Conservation (phyloP, 2,329 filamentous ascomycete genomes). For the Chaetomium globosum region DNA sequence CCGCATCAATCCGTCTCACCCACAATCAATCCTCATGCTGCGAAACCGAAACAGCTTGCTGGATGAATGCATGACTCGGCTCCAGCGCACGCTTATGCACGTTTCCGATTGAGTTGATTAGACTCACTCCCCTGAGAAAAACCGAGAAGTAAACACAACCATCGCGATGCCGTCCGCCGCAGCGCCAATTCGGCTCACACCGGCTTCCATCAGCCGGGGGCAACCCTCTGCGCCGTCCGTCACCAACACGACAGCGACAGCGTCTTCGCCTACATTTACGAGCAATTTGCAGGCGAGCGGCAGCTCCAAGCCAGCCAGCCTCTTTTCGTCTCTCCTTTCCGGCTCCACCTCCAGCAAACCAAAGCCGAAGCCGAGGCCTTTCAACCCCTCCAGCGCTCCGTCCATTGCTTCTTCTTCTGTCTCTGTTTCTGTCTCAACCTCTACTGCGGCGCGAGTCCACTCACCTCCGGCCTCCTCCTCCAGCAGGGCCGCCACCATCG, state of each 20-base stretch:
- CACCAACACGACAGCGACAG: slow-evolving; percentile 28
- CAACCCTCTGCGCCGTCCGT: slow-evolving; percentile 28
- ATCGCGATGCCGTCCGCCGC: slow-evolving; percentile 16
- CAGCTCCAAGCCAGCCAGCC: not conserved
- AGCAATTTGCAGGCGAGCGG: not conserved
- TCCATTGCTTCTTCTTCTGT: slow-evolving; percentile 16
- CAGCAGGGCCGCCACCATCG: not conserved
- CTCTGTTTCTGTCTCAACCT: slow-evolving; percentile 17
- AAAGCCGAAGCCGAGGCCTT: not conserved
- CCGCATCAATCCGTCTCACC: slow-evolving; percentile 9
- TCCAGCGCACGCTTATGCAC: slow-evolving; percentile 8
- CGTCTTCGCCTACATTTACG: not conserved
- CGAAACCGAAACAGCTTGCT: slow-evolving; percentile 1
- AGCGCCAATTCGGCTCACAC: slow-evolving; percentile 14
- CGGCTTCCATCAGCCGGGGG: slow-evolving; percentile 13
- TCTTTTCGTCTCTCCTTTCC: slow-evolving; percentile 22
- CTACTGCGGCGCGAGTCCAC: not conserved
- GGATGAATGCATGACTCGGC: not conserved
- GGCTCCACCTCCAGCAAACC: not conserved
- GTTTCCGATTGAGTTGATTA: slow-evolving; percentile 6
- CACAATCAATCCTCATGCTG: slow-evolving; percentile 2
- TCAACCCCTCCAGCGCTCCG: slow-evolving; percentile 8
- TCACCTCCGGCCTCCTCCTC: not conserved
- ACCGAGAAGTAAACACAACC: not conserved
- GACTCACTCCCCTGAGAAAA: not conserved